Evolutionary conservation across 148 eudicot species (phyloP), one percentile per base, ranked within the genome.

Genomic region (Cornus controversa): DNA sequence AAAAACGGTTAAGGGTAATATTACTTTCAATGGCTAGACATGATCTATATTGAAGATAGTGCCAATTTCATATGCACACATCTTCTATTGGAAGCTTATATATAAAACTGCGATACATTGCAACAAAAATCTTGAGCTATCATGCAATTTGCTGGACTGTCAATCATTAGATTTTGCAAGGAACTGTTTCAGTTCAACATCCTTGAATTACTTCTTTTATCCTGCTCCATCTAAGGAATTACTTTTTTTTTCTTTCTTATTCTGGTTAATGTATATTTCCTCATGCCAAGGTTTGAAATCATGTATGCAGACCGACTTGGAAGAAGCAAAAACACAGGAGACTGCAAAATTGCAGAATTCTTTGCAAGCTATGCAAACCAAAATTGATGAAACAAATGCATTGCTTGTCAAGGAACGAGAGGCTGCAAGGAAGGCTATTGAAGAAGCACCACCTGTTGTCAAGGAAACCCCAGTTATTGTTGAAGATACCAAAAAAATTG

Each of bases 391-490:
- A 85, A 71, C 88, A 70, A 90, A 86, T 80, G 90, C 93, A 23
- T 82, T 80, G 81, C 81, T 90, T 47, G 83, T 84, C 74, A 90
- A 91, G 86, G 98, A 93, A 85, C 83, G 86, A 76, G 95, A 93
- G 72, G 89, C 94, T 71, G 86, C 90, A 72, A 90, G 85, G 81
- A 93, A 93, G 81, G 91, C 91, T 74, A 75, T 89, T 78, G 91
- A 86, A 85, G 99, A 96, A 88, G 91, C 97, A 68, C 96, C 96
- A 69, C 93, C 98, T 69, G 89, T 96, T 75, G 78, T 96, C 87
- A 84, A 96, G 82, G 98, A 96, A 89, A 91, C 89, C 45, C 94
- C 89, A 85, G 90, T 96, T 70, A 66, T 86, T 76, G 87, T 96
- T 77, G 97, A 96, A 91, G 98, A 93, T 79, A 92, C 97, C 58